These are phyloP conservation scores for Clarireedia monteithiana DNA, from an alignment of 2,329 filamentous ascomycete genomes.

Conservation along the genomic window DNA sequence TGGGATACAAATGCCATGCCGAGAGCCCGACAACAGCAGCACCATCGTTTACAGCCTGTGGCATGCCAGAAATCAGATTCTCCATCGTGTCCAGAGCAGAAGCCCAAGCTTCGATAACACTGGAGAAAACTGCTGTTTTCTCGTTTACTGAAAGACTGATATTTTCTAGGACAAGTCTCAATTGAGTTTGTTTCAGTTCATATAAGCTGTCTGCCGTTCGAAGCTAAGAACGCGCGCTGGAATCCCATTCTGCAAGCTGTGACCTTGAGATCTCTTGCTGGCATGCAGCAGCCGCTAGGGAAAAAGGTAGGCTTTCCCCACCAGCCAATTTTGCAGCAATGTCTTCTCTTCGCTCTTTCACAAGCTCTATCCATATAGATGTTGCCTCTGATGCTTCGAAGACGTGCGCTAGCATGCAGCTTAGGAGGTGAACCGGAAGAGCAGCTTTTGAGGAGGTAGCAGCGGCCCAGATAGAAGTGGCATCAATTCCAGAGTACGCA, in stretches of 20 bases:
- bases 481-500: constrained; percentile 23
- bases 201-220: constrained; percentile 25
- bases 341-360: constrained; percentile 15
- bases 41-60: constrained; percentile 13
- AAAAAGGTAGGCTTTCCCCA: background rate
- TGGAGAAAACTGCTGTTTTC: constrained; percentile 12
- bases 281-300: constrained; percentile 10
- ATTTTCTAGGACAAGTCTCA: constrained; percentile 23
- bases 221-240: constrained; percentile 29
- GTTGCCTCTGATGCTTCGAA: constrained; percentile 26
- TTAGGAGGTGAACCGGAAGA: constrained; percentile 26
- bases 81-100: constrained; percentile 20
- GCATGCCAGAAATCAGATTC: constrained; percentile 17
- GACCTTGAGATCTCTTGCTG: constrained; percentile 18
- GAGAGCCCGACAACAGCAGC: constrained; percentile 17
- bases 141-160: constrained; percentile 15
- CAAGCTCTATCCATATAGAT: constrained; percentile 31
- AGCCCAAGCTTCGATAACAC: constrained; percentile 22
- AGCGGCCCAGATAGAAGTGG: constrained; percentile 28
- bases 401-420: constrained; percentile 32
- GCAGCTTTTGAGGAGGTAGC: constrained; percentile 26
- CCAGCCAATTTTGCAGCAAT: background rate
- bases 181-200: constrained; percentile 18
- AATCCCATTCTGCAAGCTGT: constrained; percentile 28
- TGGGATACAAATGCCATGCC: constrained; percentile 25